phyloP scores from a whole-genome alignment of 176 grass and related monocot genomes.

The Paspalum notatum region DNA sequence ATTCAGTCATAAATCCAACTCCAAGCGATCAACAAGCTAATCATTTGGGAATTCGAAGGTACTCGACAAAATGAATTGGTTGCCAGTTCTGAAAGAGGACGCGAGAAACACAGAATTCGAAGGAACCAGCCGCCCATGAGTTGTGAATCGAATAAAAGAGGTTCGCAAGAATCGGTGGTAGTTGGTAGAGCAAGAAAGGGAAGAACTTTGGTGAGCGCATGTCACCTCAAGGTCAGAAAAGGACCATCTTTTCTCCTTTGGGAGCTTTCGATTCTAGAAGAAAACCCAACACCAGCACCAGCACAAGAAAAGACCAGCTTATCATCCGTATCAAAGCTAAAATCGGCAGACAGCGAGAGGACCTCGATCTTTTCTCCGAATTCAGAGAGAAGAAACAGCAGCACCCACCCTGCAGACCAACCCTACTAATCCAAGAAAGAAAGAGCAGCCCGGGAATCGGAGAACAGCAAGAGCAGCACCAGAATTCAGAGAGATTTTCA shows the following conservation, averaged over 20 bases:
- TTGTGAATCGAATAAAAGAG: constrained; percentile 11
- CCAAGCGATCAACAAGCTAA: constrained; percentile 9
- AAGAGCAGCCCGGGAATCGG: constrained; percentile 15
- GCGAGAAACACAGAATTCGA: constrained; percentile 31
- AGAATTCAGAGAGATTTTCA: constrained; percentile 36
- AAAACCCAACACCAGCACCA: constrained; percentile 1
- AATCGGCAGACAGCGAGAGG: constrained; percentile 3
- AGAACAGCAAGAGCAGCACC: constrained; percentile 6
- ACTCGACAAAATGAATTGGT: background rate
- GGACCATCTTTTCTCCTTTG: constrained; percentile 25
- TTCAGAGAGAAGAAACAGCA: constrained; percentile 24
- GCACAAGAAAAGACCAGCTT: constrained; percentile 3
- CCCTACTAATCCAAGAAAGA: background rate
- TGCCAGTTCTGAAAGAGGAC: constrained; percentile 19
- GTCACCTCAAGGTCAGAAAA: constrained; percentile 39
- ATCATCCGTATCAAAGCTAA: background rate
- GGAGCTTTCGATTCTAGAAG: constrained; percentile 22
- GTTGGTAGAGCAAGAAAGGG: constrained; percentile 22
- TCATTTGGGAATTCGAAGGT: background rate
- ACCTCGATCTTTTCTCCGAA: constrained; percentile 27
- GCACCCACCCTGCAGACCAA: background rate
- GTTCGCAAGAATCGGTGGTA: background rate
- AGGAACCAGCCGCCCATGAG: background rate
- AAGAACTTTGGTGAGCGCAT: constrained; percentile 29
- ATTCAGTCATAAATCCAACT: constrained; percentile 35